Conservation (phyloP, 495 filamentous ascomycete species). For the Aspergillus cavernicola region DNA sequence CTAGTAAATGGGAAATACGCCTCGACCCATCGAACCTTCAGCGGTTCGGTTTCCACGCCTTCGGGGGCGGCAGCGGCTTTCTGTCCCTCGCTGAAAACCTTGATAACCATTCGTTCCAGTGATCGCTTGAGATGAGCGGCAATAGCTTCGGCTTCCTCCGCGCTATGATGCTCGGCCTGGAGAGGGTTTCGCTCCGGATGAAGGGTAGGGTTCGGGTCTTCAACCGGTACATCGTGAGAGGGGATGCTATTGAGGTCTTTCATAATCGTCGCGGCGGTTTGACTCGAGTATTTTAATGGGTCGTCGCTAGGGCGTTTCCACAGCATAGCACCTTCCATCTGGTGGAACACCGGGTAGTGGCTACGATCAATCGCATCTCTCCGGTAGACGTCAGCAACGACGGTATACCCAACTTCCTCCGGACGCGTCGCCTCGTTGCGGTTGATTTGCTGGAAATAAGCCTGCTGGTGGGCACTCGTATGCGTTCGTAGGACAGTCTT, state of each 20-base stretch:
- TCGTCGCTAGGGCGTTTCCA: slow-evolving; percentile 75
- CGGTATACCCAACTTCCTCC: slow-evolving; percentile 73
- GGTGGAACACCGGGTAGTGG: slow-evolving; percentile 97
- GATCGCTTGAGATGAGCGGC: slow-evolving; percentile 85
- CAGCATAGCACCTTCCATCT: slow-evolving; percentile 92
- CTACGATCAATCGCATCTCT: slow-evolving; percentile 90
- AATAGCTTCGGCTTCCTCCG: slow-evolving; percentile 77
- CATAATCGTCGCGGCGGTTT: slow-evolving; percentile 47
- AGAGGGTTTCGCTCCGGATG: slow-evolving; percentile 81
- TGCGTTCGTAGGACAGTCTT: slow-evolving; percentile 86
- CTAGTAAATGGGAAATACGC: slow-evolving; percentile 95
- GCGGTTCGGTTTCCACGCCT: slow-evolving; percentile 54
- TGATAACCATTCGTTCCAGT: slow-evolving; percentile 81
- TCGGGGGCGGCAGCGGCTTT: slow-evolving; percentile 55
- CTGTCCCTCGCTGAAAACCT: slow-evolving; percentile 78
- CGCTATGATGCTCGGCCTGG: slow-evolving; percentile 64
- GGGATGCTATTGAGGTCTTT: slow-evolving; percentile 67
- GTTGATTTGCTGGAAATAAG: slow-evolving; percentile 64
- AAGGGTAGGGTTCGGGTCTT: slow-evolving; percentile 79
- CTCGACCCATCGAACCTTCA: slow-evolving; percentile 90
- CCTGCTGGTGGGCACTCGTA: slow-evolving; percentile 87
- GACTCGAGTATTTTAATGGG: slow-evolving; percentile 42
- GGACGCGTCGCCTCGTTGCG: slow-evolving; percentile 46
- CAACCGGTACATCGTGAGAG: slow-evolving; percentile 64
- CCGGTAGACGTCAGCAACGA: slow-evolving; percentile 94